Evolutionary conservation across 129 eudicot species (phyloP), one percentile per base, ranked within the genome.

Genomic region (Tagetes patula): DNA sequence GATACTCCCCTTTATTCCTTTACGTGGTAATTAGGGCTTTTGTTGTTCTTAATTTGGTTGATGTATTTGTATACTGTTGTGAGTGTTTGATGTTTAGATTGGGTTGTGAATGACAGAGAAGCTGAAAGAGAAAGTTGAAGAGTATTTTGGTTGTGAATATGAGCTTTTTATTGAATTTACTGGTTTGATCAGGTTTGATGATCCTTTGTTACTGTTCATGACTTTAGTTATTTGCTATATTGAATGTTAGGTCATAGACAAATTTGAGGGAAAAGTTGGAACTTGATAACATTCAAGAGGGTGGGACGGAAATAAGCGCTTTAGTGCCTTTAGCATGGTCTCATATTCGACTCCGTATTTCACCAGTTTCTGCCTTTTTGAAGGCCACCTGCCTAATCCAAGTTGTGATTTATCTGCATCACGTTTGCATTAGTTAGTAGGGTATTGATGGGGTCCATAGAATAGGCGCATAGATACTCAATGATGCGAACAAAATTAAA

Each of bases 81-180:
- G 50, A 39, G 40, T 48, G 14, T 14, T 1, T 46, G 43, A 42
- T 56, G 8, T 41, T 75, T 47, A 27, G 39, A 71, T 45, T 13
- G 55, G 0, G 45, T 67, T 47, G 56, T 20, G 52, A 77, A 42
- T 83, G 74, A 79, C 56, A 89, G 98, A 94, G 81, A 83, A 69
- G 81, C 75, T 94, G 60, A 90, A 86, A 81, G 98, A 93, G 79
- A 88, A 82, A 69, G 91, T 80, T 41, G 99, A 94, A 82, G 97
- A 94, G 42, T 81, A 80, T 65, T 90, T 94, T 54, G 88, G 91
- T 8, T 90, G 97, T 61, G 87, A 86, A 64, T 94, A 67, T 48
- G 97, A 94, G 82, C 86, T 94, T 63, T 82, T 88, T 63, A 77
- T 90, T 3, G 99, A 94, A 71, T 94, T 94, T 81, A 94, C 99